A percentile compares a stretch with the other conserved stretches of the same genome.
Evolutionary conservation across 1,284 basidiomycete genomes (phyloP).

Genomic region (Rhodotorula sp.): DNA sequence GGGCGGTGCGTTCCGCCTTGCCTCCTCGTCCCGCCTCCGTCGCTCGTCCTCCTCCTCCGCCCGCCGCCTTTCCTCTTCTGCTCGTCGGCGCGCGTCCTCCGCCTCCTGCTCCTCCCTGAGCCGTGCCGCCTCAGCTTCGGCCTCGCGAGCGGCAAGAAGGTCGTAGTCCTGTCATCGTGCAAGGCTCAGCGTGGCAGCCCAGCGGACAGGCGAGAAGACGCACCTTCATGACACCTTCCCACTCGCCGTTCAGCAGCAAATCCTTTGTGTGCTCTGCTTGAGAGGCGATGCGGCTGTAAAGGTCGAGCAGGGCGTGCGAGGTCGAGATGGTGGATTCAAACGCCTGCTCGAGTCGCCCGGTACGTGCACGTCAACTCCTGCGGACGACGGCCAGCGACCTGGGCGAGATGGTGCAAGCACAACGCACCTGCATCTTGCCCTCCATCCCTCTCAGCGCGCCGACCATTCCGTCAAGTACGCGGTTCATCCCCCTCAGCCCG

Average conservation of each 20-base stretch:
- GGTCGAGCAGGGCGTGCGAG: slow-evolving; percentile 45
- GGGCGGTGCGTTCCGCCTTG: neutral
- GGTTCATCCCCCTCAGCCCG: slow-evolving; percentile 38
- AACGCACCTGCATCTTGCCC: slow-evolving; percentile 36
- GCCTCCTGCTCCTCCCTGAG: neutral
- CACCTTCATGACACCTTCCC: slow-evolving; percentile 33
- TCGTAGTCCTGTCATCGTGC: slow-evolving; percentile 13
- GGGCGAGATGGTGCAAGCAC: fast-evolving
- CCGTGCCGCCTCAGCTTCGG: slow-evolving; percentile 3
- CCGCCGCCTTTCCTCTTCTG: slow-evolving; percentile 7
- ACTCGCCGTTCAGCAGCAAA: slow-evolving; percentile 43
- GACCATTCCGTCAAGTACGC: slow-evolving; percentile 28
- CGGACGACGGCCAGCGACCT: no score
- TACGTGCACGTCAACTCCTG: neutral
- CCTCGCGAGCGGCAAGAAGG: slow-evolving; percentile 7
- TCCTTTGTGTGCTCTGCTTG: slow-evolving; percentile 47
- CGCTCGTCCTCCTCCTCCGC: slow-evolving; percentile 16
- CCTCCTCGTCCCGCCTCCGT: neutral
- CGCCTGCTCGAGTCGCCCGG: neutral
- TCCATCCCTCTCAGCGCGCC: slow-evolving; percentile 25
- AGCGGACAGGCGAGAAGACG: neutral
- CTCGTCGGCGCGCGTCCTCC: slow-evolving; percentile 1
- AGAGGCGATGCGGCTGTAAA: slow-evolving; percentile 43
- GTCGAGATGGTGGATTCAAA: slow-evolving; percentile 38
- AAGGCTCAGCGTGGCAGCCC: no score